Percentiles rank a stretch among this genome's conserved stretches.
phyloP scores from a whole-genome alignment of 176 grass and related monocot genomes.

The Avena atlantica region DNA sequence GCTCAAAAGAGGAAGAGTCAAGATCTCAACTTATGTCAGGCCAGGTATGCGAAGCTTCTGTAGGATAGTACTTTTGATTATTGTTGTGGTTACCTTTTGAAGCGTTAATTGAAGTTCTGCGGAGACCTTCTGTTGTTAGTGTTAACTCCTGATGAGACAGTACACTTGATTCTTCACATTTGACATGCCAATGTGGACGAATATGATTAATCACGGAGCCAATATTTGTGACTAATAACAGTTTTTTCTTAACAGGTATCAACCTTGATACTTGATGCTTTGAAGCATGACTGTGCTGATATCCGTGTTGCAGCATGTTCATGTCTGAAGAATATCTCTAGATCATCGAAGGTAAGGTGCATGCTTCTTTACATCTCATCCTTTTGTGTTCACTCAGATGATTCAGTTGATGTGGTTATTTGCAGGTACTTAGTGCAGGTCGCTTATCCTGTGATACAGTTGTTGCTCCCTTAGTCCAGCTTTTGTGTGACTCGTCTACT shows the following conservation, averaged over 20 bases:
- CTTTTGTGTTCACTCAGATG: conserved; percentile 42
- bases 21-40: conserved; percentile 79
- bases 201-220: conserved; percentile 9
- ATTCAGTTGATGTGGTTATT: conserved; percentile 44
- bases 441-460: conserved; percentile 75
- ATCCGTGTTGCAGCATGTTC: conserved; percentile 85
- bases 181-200: conserved; percentile 16
- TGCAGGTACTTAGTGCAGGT: conserved; percentile 89
- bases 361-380: conserved; percentile 35
- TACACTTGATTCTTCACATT: background rate
- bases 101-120: conserved; percentile 28
- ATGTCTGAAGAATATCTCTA: conserved; percentile 96
- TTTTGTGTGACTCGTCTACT: conserved; percentile 76
- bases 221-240: conserved; percentile 31
- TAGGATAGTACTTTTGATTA: background rate
- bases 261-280: conserved; percentile 75
- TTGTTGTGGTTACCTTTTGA: conserved; percentile 15
- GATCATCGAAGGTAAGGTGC: conserved; percentile 77
- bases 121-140: conserved; percentile 34
- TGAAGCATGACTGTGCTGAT: conserved; percentile 84
- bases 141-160: conserved; percentile 27
- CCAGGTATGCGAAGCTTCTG: conserved; percentile 49
- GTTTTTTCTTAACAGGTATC: conserved; percentile 59
- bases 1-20: conserved; percentile 82
- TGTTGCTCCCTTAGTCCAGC: conserved; percentile 70